phyloP scores from a whole-genome alignment of 2,329 filamentous ascomycete genomes.

The Colletotrichum cereale region DNA sequence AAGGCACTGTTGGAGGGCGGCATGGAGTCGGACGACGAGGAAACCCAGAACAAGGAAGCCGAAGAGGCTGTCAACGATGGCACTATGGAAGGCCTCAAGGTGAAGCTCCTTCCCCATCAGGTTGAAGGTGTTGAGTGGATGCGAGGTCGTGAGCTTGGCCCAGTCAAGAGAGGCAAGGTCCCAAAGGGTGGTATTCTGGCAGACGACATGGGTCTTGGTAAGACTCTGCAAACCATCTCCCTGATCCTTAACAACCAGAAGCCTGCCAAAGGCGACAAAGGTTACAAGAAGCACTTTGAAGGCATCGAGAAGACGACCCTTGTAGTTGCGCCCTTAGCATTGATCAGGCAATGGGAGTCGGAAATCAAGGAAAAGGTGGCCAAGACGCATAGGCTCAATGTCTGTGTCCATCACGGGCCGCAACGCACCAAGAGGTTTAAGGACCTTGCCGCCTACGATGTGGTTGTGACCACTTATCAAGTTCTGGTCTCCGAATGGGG shows the following conservation, averaged over 20 bases:
- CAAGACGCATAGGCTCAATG: slow-evolving; percentile 76
- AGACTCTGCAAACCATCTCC: slow-evolving; percentile 94
- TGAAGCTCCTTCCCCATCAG: slow-evolving; percentile 93
- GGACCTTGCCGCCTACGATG: slow-evolving; percentile 87
- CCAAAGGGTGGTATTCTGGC: slow-evolving; percentile 95
- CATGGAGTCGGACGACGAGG: slow-evolving; percentile 79
- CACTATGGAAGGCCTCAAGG: slow-evolving; percentile 81
- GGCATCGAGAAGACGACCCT: slow-evolving; percentile 83
- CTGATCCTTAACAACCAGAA: slow-evolving; percentile 87
- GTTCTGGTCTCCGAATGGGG: slow-evolving; percentile 93
- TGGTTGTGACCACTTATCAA: slow-evolving; percentile 97
- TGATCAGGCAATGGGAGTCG: slow-evolving; percentile 97
- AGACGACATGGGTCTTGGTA: slow-evolving; percentile 97
- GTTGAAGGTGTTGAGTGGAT: slow-evolving; percentile 96
- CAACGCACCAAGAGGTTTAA: slow-evolving; percentile 83
- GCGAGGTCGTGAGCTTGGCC: slow-evolving; percentile 89
- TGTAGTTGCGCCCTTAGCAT: slow-evolving; percentile 90
- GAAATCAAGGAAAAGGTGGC: slow-evolving; percentile 89
- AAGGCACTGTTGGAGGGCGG: slow-evolving; percentile 87
- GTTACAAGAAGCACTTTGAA: slow-evolving; percentile 77
- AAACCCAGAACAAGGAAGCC: slow-evolving; percentile 51
- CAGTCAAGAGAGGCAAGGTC: slow-evolving; percentile 82
- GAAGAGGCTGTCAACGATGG: slow-evolving; percentile 58
- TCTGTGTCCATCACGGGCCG: slow-evolving; percentile 92
- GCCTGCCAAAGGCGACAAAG: slow-evolving; percentile 68